These are phyloP conservation scores for Gymnopilus dilepis DNA, from an alignment of 768 basidiomycete species.

Conservation along the genomic window DNA sequence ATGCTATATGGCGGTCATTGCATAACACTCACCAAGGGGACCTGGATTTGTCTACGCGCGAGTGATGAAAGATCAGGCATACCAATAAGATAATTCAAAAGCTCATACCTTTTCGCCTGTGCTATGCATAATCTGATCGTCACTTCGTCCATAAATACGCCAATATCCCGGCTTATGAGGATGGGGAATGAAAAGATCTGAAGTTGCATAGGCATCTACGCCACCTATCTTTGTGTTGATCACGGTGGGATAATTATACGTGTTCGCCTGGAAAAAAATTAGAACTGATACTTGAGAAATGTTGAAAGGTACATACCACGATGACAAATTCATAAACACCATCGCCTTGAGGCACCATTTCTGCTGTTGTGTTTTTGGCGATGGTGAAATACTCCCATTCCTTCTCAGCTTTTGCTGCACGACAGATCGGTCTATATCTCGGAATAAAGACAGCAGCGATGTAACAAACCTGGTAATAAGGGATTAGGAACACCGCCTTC, in stretches of 20 bases:
- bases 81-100: neutral
- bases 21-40: conserved; percentile 12
- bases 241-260: neutral
- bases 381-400: conserved; percentile 17
- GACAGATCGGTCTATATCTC: neutral
- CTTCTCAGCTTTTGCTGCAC: neutral
- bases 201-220: conserved; percentile 8
- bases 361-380: neutral
- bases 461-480: neutral
- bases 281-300: neutral
- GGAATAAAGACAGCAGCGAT: neutral
- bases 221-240: conserved; percentile 8
- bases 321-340: conserved; percentile 10
- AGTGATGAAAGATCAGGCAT: too few species aligned
- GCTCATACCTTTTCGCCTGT: conserved; percentile 13
- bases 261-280: neutral
- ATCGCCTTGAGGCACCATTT: conserved; percentile 10
- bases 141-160: conserved; percentile 12
- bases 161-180: conserved; percentile 13
- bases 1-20: too few species aligned
- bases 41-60: conserved; percentile 22
- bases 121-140: conserved; percentile 21
- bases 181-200: conserved; percentile 8
- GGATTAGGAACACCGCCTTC: neutral
- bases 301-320: conserved; percentile 1